Base-by-base conservation (phyloP, 768 basidiomycete species). In the Cystoderma amianthinum region DNA sequence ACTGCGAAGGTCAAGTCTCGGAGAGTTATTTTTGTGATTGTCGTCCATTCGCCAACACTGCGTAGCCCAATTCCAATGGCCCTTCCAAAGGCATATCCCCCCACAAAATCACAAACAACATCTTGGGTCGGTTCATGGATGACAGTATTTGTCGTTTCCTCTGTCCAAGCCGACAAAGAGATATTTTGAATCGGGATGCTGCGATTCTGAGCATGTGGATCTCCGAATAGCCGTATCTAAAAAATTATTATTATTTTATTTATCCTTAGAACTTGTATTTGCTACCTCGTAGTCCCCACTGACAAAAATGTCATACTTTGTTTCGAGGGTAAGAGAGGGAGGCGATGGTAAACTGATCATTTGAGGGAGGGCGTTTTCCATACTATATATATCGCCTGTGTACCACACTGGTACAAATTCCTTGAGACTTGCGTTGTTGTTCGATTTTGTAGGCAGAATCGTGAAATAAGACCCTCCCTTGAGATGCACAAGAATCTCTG, bases 161-260 rank as follows among this genome's bases (percentile, higher is more conserved):
- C 69, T 6, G 76, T 41, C 10, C 67, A 60, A 18, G 82, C 63
- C 0, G 58, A 56, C 36, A 90, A 49, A 3, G 65, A 66, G 46
- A 92, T 60, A 16, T 61, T 72, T 43, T 87, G 74, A 10, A 67
- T 61, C 0, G 88, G 89, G 3, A 63, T 42, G 1, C 68, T 60
- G 17, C 56, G 63, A 5, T 59, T 60, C 7, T 60, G 49, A 12
- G 56, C 59, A 22, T 49, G 60, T 7, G 88, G 86, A 57, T 87
- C 85, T 5, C 89, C 89, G 55, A 91, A 94, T 36, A 92, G 68
- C 47, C 90, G 69, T 43, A 92, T 88, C 84, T 90, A 49, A 5
- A 13, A n/a, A 17, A 9, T 13, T 10, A 11, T 13, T 39, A 11
- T 2, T 13, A 12, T 2, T 9, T 3, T 13, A 2, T 11, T n/a